These are phyloP conservation scores for Pascua sp. DNA, from an alignment of 1,284 basidiomycete genomes.

Conservation along the genomic window DNA sequence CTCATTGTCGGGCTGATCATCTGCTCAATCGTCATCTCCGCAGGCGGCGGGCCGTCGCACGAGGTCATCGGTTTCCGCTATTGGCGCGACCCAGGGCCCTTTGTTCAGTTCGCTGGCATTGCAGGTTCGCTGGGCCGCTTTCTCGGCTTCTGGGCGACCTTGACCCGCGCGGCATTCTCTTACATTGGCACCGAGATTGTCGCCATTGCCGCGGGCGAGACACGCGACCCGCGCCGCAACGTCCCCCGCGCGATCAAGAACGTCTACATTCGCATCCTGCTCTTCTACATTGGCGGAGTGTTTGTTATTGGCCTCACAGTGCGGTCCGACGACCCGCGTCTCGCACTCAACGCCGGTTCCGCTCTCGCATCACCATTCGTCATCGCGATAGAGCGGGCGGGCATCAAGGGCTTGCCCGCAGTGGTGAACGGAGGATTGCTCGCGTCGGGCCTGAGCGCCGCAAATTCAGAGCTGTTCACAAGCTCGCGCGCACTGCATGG, in stretches of 20 bases:
- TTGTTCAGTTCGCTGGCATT: conserved; percentile 51
- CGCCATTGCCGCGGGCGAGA: conserved; percentile 45
- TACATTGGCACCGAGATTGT: conserved; percentile 31
- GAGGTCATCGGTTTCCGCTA: conserved; percentile 49
- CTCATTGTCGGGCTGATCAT: conserved; percentile 61
- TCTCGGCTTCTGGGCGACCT: conserved; percentile 20
- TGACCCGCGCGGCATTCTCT: conserved; percentile 13
- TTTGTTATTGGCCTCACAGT: conserved; percentile 18
- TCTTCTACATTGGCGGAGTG: conserved; percentile 53
- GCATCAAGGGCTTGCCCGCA: conserved; percentile 40
- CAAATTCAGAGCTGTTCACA: conserved; percentile 33
- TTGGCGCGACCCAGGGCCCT: conserved; percentile 50
- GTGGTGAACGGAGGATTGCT: conserved; percentile 44
- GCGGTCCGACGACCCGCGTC: conserved; percentile 14
- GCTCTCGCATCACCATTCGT: conserved; percentile 28
- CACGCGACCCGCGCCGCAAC: conserved; percentile 61
- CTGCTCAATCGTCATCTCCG: conserved; percentile 61
- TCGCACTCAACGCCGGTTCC: conserved; percentile 14
- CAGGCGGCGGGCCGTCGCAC: conserved; percentile 48
- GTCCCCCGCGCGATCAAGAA: conserved; percentile 70
- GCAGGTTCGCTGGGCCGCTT: conserved; percentile 36
- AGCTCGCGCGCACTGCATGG: conserved; percentile 30
- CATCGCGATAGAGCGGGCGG: conserved; percentile 43
- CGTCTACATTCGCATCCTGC: conserved; percentile 68
- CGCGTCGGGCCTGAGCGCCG: conserved; percentile 45